These are phyloP conservation scores for Trichoderma polysporum DNA, from an alignment of 2,329 filamentous ascomycete genomes.

Conservation along the genomic window DNA sequence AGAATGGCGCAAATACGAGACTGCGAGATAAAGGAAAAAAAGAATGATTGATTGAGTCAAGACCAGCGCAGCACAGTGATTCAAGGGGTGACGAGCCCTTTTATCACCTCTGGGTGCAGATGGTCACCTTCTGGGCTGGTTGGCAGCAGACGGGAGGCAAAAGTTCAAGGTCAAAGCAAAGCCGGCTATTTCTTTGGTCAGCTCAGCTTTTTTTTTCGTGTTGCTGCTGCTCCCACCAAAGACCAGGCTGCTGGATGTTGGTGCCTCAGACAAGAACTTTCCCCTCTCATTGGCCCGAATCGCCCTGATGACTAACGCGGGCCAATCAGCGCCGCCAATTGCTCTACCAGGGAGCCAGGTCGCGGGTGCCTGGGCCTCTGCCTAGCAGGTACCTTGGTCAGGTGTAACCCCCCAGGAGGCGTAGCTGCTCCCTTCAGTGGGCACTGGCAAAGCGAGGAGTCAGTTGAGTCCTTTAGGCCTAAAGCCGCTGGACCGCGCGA, in stretches of 20 bases:
- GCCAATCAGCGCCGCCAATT: slow-evolving; percentile 32
- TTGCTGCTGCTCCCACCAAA: slow-evolving; percentile 11
- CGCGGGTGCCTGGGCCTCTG: slow-evolving; percentile 32
- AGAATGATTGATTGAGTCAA: slow-evolving; percentile 10
- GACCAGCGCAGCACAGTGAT: slow-evolving; percentile 26
- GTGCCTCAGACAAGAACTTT: slow-evolving; percentile 39
- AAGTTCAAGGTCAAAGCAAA: slow-evolving; percentile 30
- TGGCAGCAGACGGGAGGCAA: slow-evolving; percentile 25
- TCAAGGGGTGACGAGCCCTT: slow-evolving; percentile 29
- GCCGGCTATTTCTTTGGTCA: slow-evolving; percentile 24
- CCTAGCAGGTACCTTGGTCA: slow-evolving; percentile 29
- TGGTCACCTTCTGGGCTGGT: slow-evolving; percentile 23
- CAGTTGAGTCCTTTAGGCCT: background rate
- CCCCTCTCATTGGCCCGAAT: slow-evolving; percentile 31
- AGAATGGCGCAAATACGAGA: background rate
- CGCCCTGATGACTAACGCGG: slow-evolving; percentile 27
- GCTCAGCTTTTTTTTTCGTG: slow-evolving; percentile 36
- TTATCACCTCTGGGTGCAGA: slow-evolving; percentile 30
- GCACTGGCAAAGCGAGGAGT: background rate
- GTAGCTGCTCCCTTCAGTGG: background rate
- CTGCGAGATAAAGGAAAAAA: slow-evolving; percentile 21
- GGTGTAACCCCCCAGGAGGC: slow-evolving; percentile 26
- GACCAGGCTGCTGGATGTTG: slow-evolving; percentile 27
- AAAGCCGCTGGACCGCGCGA: slow-evolving; percentile 12
- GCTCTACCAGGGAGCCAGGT: slow-evolving; percentile 29